A percentile compares a stretch with the other conserved stretches of the same genome.
These are phyloP conservation scores for Meyerozyma carpophila DNA, from an alignment of 1,139 yeast species.

Conservation along the genomic window DNA sequence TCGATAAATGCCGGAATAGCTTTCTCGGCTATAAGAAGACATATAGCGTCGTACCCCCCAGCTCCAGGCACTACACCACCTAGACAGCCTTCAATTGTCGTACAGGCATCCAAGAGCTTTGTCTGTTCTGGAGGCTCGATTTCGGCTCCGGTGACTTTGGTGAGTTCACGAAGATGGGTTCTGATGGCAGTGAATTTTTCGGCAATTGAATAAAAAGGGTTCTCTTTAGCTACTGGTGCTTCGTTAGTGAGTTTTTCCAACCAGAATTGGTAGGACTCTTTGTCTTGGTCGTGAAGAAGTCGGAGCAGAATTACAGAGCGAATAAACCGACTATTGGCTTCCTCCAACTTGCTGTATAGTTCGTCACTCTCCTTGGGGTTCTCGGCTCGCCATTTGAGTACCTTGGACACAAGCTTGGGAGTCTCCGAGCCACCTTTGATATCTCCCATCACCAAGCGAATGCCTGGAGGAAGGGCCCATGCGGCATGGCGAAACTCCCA, in stretches of 20 bases:
- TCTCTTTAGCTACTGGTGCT: not conserved
- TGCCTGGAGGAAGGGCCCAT: constrained; percentile 61
- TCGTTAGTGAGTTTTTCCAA: constrained; percentile 6
- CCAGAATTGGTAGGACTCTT: constrained; percentile 14
- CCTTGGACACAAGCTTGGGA: constrained; percentile 78
- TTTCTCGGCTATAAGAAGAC: constrained; percentile 55
- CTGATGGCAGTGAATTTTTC: constrained; percentile 42
- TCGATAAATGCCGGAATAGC: constrained; percentile 33
- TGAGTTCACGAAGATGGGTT: constrained; percentile 49
- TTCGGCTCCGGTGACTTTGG: constrained; percentile 69
- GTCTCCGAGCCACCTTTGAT: constrained; percentile 91
- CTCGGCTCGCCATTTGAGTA: constrained; percentile 60
- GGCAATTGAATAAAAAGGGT: not conserved
- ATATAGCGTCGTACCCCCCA: constrained; percentile 93
- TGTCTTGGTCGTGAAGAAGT: constrained; percentile 17
- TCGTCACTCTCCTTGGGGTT: constrained; percentile 46
- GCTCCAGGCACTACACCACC: constrained; percentile 99
- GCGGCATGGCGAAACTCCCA: constrained; percentile 57
- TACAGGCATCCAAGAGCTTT: constrained; percentile 56
- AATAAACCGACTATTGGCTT: constrained; percentile 56
- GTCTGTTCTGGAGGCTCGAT: constrained; percentile 85
- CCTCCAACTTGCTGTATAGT: constrained; percentile 53
- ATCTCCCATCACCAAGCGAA: constrained; percentile 85
- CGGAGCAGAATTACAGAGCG: constrained; percentile 39
- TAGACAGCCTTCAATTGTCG: constrained; percentile 59